These are phyloP conservation scores for Sugiyamaella qingdaonensis DNA, from an alignment of 805 yeast genomes.

Conservation along the genomic window DNA sequence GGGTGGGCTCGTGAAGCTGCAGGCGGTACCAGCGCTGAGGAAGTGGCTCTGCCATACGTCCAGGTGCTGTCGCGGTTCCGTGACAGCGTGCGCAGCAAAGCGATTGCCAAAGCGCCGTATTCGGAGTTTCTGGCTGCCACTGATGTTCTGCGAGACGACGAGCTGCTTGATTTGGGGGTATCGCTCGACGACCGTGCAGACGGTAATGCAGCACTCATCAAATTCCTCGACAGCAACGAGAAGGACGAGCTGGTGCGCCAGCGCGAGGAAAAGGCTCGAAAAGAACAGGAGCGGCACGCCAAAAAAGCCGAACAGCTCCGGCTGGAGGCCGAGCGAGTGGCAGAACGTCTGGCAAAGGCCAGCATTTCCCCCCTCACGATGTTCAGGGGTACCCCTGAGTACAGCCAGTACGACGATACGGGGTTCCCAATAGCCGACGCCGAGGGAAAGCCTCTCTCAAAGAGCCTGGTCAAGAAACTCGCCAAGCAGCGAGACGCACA, in stretches of 20 bases:
- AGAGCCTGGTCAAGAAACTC: slow-evolving; percentile 81
- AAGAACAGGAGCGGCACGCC: slow-evolving; percentile 52
- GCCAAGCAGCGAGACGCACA: slow-evolving; percentile 74
- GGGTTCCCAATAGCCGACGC: slow-evolving; percentile 78
- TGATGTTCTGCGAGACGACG: slow-evolving; percentile 69
- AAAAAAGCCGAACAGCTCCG: slow-evolving; percentile 44
- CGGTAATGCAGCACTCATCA: slow-evolving; percentile 75
- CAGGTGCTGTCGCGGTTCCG: slow-evolving; percentile 75
- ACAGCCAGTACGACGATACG: slow-evolving; percentile 73
- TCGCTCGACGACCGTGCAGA: slow-evolving; percentile 83
- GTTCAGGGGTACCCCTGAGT: slow-evolving; percentile 57
- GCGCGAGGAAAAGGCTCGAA: slow-evolving; percentile 54
- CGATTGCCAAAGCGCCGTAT: slow-evolving; percentile 57
- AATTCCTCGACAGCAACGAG: slow-evolving; percentile 70
- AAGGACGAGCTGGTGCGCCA: slow-evolving; percentile 53
- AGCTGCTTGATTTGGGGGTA: slow-evolving; percentile 69
- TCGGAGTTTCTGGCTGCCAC: slow-evolving; percentile 59
- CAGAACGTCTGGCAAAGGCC: slow-evolving; percentile 68
- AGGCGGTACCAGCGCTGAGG: slow-evolving; percentile 46
- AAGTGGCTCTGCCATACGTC: slow-evolving; percentile 71
- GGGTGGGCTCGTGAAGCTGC: slow-evolving; percentile 61
- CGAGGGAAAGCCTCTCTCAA: slow-evolving; percentile 71
- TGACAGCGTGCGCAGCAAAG: slow-evolving; percentile 70
- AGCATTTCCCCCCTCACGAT: slow-evolving; percentile 64
- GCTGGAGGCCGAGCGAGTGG: slow-evolving; percentile 39